Percentiles rank a stretch among this genome's conserved stretches.
phyloP scores from a whole-genome alignment of 176 grass and related monocot species.

The Cocos nucifera region DNA sequence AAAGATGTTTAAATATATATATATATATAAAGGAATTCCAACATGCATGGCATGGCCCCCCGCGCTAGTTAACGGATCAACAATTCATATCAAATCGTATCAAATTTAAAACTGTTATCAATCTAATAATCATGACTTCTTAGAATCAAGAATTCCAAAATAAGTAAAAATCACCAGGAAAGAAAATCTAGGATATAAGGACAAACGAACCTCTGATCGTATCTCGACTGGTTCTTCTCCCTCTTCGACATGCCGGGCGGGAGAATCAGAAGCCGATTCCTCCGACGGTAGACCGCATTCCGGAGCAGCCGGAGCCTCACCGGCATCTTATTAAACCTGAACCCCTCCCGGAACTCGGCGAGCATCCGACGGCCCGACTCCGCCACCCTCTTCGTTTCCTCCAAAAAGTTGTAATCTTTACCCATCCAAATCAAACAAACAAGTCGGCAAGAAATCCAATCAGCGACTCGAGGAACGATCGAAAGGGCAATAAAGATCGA shows the following conservation, averaged over 20 bases:
- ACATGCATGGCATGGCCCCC: too few relatives aligned
- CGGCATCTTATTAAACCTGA: conserved; percentile 25
- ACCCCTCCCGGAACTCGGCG: conserved; percentile 40
- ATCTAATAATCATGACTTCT: too few relatives aligned
- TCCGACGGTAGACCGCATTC: conserved; percentile 34
- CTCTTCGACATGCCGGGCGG: conserved; percentile 76
- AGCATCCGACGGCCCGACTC: conserved; percentile 56
- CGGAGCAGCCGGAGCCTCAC: conserved; percentile 28
- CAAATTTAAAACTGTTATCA: too few relatives aligned
- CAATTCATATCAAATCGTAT: too few relatives aligned
- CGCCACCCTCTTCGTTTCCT: conserved; percentile 56
- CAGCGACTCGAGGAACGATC: not conserved
- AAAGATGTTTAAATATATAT: too few relatives aligned
- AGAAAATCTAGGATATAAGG: not conserved
- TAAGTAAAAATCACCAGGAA: not conserved
- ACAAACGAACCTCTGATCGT: conserved; percentile 30
- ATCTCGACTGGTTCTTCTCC: conserved; percentile 42
- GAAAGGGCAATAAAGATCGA: not conserved
- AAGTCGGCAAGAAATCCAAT: not conserved
- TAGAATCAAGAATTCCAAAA: not conserved
- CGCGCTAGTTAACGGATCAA: too few relatives aligned
- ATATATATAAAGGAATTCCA: too few relatives aligned
- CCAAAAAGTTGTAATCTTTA: conserved; percentile 69
- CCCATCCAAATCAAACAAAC: not conserved
- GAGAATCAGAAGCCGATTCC: conserved; percentile 42